Conservation (phyloP, 208 protist species). For the Strigomonas culicis region DNA sequence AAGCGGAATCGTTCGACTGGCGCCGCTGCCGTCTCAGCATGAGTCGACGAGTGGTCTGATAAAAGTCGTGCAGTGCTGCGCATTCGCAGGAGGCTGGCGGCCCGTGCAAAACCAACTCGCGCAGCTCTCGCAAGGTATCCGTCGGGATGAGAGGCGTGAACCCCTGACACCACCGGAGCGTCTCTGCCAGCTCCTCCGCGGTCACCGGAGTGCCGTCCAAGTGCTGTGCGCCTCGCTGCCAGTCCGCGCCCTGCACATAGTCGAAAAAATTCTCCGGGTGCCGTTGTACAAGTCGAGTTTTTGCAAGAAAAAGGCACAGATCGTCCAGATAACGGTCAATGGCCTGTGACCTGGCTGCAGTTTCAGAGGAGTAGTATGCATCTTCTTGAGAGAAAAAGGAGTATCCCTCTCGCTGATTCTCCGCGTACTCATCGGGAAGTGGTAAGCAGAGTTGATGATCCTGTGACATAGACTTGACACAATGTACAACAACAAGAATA, state of each 20-base stretch:
- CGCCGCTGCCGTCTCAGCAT: conserved; percentile 35
- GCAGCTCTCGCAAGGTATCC: conserved; percentile 28
- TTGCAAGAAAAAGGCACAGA: conserved; percentile 52
- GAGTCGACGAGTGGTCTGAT: conserved; percentile 19
- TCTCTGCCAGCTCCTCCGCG: conserved; percentile 41
- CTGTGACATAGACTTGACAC: not conserved
- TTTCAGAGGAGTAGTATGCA: conserved; percentile 12
- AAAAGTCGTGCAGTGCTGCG: conserved; percentile 24
- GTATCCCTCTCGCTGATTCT: conserved; percentile 22
- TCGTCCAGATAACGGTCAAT: conserved; percentile 63
- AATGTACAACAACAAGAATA: conserved; percentile 16
- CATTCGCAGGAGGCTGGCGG: conserved; percentile 26
- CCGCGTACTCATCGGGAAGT: conserved; percentile 38
- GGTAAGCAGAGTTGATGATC: conserved; percentile 58
- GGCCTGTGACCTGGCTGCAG: not conserved
- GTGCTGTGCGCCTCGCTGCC: conserved; percentile 22
- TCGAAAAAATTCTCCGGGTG: conserved; percentile 81
- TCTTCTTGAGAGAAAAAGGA: conserved; percentile 46
- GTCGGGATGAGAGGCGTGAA: conserved; percentile 21
- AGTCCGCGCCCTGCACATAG: conserved; percentile 28
- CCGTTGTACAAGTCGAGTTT: conserved; percentile 61
- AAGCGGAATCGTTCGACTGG: conserved; percentile 39
- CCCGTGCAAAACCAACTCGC: conserved; percentile 37
- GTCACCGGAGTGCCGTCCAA: conserved; percentile 41
- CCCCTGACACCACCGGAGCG: conserved; percentile 36